Percentiles rank a stretch among this genome's conserved stretches.
phyloP scores from a whole-genome alignment of 805 yeast genomes.

The Ogataea thermomethanolica region DNA sequence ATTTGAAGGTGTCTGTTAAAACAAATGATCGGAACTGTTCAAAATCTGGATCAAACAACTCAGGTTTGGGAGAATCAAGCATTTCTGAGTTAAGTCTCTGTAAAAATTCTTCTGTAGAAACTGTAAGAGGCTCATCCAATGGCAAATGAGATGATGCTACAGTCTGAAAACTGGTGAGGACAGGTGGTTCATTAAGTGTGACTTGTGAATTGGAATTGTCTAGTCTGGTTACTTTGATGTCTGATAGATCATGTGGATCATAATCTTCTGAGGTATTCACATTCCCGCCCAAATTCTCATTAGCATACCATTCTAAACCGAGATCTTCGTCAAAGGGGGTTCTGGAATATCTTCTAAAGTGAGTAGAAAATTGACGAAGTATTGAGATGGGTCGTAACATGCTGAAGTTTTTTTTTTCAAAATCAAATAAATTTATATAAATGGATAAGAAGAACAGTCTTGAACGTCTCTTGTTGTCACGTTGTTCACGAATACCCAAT shows the following conservation, averaged over 20 bases:
- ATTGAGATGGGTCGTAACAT: too few species aligned
- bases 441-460: slow-evolving; percentile 44
- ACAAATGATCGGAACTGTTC: slow-evolving; percentile 14
- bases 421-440: neutral
- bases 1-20: slow-evolving; percentile 7
- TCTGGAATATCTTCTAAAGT: neutral
- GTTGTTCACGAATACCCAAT: slow-evolving; percentile 39
- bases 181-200: neutral
- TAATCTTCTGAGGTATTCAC: neutral
- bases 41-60: neutral
- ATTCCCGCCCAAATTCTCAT: slow-evolving; percentile 23
- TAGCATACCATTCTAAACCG: slow-evolving; percentile 25
- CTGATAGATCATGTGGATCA: slow-evolving; percentile 26
- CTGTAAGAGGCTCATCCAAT: slow-evolving; percentile 19
- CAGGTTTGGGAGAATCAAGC: too few species aligned
- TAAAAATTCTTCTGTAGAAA: slow-evolving; percentile 22
- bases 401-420: neutral
- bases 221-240: slow-evolving; percentile 15
- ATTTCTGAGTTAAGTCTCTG: slow-evolving; percentile 8
- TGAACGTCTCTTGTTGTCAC: slow-evolving; percentile 43
- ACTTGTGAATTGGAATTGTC: neutral
- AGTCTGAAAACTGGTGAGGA: neutral
- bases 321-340: slow-evolving; percentile 21
- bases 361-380: too few species aligned
- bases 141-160: neutral